These are phyloP conservation scores for Russula sp. DNA, from an alignment of 768 basidiomycete genomes.

Conservation along the genomic window DNA sequence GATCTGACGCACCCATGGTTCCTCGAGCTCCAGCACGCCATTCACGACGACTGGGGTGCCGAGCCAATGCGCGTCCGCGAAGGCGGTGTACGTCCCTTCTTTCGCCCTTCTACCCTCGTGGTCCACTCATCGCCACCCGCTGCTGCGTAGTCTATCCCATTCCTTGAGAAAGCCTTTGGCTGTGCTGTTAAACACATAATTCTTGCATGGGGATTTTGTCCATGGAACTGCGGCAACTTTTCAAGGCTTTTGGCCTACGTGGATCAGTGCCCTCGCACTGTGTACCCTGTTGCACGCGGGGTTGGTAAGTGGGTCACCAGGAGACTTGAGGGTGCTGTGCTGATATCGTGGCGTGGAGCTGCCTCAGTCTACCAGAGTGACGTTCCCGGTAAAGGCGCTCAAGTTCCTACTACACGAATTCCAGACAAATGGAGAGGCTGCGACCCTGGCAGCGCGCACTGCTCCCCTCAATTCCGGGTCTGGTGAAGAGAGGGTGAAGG, in stretches of 20 bases:
- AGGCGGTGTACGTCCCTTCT: constrained; percentile 62
- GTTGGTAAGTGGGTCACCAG: constrained; percentile 49
- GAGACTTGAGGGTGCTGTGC: constrained; percentile 12
- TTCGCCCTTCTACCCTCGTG: not conserved
- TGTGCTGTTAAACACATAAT: constrained; percentile 92
- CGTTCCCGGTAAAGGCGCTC: constrained; percentile 89
- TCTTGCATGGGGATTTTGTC: no score
- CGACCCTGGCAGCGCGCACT: constrained; percentile 53
- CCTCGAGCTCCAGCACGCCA: constrained; percentile 73
- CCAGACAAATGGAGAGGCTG: constrained; percentile 69
- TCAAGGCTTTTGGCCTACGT: constrained; percentile 90
- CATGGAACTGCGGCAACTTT: constrained; percentile 90
- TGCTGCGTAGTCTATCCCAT: constrained; percentile 77
- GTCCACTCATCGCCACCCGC: not conserved
- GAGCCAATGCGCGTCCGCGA: constrained; percentile 86
- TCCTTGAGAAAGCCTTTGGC: constrained; percentile 84
- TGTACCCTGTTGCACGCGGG: constrained; percentile 62
- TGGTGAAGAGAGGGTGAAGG: constrained; percentile 73
- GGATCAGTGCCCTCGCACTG: constrained; percentile 80
- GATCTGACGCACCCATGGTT: constrained; percentile 83
- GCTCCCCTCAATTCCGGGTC: constrained; percentile 53
- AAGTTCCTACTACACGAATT: constrained; percentile 85
- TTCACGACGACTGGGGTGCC: constrained; percentile 82
- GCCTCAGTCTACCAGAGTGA: constrained; percentile 75
- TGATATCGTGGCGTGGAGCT: constrained; percentile 51